Conservation (phyloP, 164 flowering plant genomes). For the Berberis vulgaris region DNA sequence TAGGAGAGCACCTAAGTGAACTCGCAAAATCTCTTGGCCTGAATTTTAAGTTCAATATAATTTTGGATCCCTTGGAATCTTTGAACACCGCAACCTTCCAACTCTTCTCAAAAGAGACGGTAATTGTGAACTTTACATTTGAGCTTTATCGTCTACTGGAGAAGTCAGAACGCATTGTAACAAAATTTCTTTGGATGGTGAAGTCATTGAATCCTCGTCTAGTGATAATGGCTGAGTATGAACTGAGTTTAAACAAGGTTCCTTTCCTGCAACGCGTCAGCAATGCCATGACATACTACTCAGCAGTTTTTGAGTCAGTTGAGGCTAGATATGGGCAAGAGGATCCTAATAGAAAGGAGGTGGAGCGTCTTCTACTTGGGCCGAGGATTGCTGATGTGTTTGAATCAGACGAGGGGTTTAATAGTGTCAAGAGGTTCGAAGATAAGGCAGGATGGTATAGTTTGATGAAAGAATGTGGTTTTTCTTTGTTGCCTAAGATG, state of each 20-base stretch:
- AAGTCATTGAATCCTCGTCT: constrained; percentile 55
- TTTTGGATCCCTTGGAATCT: constrained; percentile 48
- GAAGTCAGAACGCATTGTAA: constrained; percentile 35
- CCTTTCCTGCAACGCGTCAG: constrained; percentile 42
- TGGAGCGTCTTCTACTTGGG: neutral
- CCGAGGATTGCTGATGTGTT: neutral
- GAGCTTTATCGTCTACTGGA: constrained; percentile 63
- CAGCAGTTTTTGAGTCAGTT: constrained; percentile 34
- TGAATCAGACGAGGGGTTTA: neutral
- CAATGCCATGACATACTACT: constrained; percentile 55
- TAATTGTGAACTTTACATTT: constrained; percentile 83
- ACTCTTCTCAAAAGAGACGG: constrained; percentile 43
- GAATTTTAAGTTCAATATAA: constrained; percentile 65
- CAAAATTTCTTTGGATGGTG: constrained; percentile 41
- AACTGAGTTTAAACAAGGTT: constrained; percentile 46
- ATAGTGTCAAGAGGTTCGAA: neutral
- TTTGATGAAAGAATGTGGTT: neutral
- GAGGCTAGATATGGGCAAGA: neutral
- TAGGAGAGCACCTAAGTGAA: constrained; percentile 60
- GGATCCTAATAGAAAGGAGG: neutral
- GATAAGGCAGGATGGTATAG: neutral
- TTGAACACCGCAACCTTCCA: constrained; percentile 46
- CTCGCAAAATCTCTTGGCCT: constrained; percentile 64
- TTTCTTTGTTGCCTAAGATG: neutral
- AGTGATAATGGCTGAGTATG: constrained; percentile 80